Evolutionary conservation across 208 protist species (phyloP).

Genomic region (Porcisia deanei): DNA sequence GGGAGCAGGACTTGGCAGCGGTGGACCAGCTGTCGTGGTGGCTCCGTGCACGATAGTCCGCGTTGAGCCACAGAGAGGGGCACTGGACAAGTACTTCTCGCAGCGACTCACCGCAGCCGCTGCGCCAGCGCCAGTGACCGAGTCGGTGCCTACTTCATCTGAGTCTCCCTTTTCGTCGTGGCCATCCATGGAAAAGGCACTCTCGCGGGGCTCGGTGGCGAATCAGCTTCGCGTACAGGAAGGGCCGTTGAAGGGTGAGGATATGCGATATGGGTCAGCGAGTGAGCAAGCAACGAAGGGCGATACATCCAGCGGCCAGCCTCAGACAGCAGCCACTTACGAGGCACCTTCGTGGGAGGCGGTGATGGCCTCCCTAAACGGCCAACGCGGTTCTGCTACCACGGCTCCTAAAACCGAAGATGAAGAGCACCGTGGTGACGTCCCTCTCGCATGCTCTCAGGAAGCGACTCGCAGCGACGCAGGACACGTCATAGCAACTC

Average conservation of each 20-base stretch:
- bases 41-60: constrained; percentile 77
- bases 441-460: background rate
- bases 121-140: background rate
- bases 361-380: constrained; percentile 28
- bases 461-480: background rate
- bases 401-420: background rate
- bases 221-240: background rate
- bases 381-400: background rate
- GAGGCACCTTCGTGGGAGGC: constrained; percentile 25
- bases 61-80: constrained; percentile 73
- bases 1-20: background rate
- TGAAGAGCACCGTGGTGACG: background rate
- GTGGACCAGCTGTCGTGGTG: constrained; percentile 28
- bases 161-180: background rate
- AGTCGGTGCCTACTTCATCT: background rate
- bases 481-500: background rate
- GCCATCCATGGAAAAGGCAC: background rate
- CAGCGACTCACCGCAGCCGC: constrained; percentile 19
- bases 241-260: background rate
- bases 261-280: background rate
- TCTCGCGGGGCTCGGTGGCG: background rate
- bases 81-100: constrained; percentile 69
- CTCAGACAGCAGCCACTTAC: constrained; percentile 3
- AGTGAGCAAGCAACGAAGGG: background rate
- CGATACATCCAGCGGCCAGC: background rate